Conservation (phyloP, 2,329 filamentous ascomycete genomes). For the Pseudogymnoascus sp. region DNA sequence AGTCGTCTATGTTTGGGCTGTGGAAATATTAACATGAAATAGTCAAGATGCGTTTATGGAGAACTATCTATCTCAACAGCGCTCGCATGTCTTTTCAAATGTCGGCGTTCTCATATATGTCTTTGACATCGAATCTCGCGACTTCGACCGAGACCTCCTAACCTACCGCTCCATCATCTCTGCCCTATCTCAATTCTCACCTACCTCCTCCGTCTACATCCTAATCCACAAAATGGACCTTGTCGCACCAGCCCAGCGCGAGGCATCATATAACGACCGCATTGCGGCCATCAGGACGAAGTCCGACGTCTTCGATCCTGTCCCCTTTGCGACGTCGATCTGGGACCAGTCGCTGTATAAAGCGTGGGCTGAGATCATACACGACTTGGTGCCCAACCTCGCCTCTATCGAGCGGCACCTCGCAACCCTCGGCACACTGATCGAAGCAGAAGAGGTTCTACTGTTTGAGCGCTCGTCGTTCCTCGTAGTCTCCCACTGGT, state of each 20-base stretch:
- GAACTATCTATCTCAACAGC: slow-evolving; percentile 92
- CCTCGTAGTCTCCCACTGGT: slow-evolving; percentile 89
- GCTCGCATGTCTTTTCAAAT: slow-evolving; percentile 91
- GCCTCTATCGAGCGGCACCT: slow-evolving; percentile 81
- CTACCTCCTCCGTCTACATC: slow-evolving; percentile 78
- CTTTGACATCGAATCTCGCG: slow-evolving; percentile 95
- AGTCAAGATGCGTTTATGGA: slow-evolving; percentile 98
- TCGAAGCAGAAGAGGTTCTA: slow-evolving; percentile 88
- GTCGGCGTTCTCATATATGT: slow-evolving; percentile 98
- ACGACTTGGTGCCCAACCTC: slow-evolving; percentile 94
- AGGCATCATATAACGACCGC: slow-evolving; percentile 77
- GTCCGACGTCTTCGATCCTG: slow-evolving; percentile 67
- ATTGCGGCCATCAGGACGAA: slow-evolving; percentile 69
- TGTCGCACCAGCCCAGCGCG: slow-evolving; percentile 70
- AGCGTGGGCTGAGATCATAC: slow-evolving; percentile 96
- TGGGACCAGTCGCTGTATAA: slow-evolving; percentile 99
- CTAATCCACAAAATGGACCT: slow-evolving; percentile 99
- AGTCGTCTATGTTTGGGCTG: neutral
- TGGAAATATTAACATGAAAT: neutral
- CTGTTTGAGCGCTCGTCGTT: slow-evolving; percentile 95
- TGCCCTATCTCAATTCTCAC: slow-evolving; percentile 79
- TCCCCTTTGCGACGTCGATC: slow-evolving; percentile 90
- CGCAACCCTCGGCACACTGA: slow-evolving; percentile 70
- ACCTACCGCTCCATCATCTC: slow-evolving; percentile 88
- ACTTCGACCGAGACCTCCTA: slow-evolving; percentile 85